Evolutionary conservation across 176 grass and related monocot species (phyloP), one percentile per base, ranked within the genome.

Genomic region (Olyra latifolia): DNA sequence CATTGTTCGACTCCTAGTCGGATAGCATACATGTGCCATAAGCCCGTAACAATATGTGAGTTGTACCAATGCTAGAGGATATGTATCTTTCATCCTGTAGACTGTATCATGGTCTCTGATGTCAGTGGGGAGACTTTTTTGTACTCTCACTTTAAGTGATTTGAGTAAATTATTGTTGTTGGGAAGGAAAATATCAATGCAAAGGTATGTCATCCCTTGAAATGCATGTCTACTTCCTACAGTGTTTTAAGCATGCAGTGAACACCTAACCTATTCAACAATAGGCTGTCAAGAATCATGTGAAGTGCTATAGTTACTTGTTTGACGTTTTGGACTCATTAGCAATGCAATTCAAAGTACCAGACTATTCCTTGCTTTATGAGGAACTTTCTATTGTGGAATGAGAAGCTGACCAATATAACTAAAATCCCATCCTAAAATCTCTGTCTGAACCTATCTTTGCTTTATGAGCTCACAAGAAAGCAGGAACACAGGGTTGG

Each of bases 151-250:
- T 5, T 32, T 28, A 14, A 24, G 12, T 78, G 66, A 61, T 70
- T 70, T 62, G 30, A 53, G 6, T 77, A 17, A 45, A 76, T 23
- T 50, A 41, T 43, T 79, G 11, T 42, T 49, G 23, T 49, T 47
- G 59, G 20, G 41, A 57, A 66, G 12, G 4, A 27, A 66, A 49
- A 69, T 58, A 49, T 32, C 29, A 28, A 66, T 52, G 54, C 43
- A 52, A 66, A 81, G 50, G 22, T 20, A 28, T 59, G 38, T 10
- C 7, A 66, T 56, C 46, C 65, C 24, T 61, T 66, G 78, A 72
- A 32, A 32, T 60, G 72, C 48, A 53, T 82, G 82, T 77, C 87
- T 59, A 86, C 78, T 89, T 86, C 88, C 66, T 77, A 78, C 57
- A 50, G 27, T 15, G 11, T 28, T 82, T 49, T 85, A 58, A 66